Evolutionary conservation across 2,329 filamentous ascomycete genomes (phyloP), one percentile per base, ranked within the genome.

Genomic region (Capronia epimyces): DNA sequence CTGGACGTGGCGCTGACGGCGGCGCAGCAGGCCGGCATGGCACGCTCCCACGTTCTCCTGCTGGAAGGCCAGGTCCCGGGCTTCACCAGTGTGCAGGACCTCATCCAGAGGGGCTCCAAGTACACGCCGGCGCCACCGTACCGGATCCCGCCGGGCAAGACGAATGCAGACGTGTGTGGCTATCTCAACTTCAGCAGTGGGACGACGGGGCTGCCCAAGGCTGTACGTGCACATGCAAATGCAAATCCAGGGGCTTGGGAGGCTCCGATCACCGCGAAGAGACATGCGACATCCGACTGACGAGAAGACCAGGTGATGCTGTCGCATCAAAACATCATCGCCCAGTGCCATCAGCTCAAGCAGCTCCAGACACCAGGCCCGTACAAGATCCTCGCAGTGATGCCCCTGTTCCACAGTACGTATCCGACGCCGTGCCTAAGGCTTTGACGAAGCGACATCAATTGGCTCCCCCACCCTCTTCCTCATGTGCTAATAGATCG

Each of bases 151-250:
- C 51, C 60, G 0, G 77, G 75, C 1, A 75, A 79, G 64, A 77
- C 70, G 21, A 82, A 82, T 57, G 72, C 71, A 29, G 75, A 57
- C 10, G 43, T 60, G 7, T 59, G 58, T 34, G 59, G 57, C 18
- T 62, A 59, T 44, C 76, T 94, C 57, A 93, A 93, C 67, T 94
- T 91, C 68, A 86, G 81, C 57, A 69, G 66, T 42, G 71, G 87
- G 9, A 90, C 86, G 1, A 94, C 89, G 0, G 88, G 89, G 8
- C 75, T 89, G 7, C 87, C 88, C 5, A 94, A 94, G 66, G 89
- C 88, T 9, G 88, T 93, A 27, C 42, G 55, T 58, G 34, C 29
- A 3, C n/a, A n/a, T n/a, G n/a, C n/a, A n/a, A n/a, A n/a, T n/a
- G n/a, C n/a, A n/a, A n/a, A n/a, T n/a, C n/a, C n/a, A n/a, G n/a